These are phyloP conservation scores for Orbilia brochopaga DNA, from an alignment of 2,329 filamentous ascomycete species.

Conservation along the genomic window DNA sequence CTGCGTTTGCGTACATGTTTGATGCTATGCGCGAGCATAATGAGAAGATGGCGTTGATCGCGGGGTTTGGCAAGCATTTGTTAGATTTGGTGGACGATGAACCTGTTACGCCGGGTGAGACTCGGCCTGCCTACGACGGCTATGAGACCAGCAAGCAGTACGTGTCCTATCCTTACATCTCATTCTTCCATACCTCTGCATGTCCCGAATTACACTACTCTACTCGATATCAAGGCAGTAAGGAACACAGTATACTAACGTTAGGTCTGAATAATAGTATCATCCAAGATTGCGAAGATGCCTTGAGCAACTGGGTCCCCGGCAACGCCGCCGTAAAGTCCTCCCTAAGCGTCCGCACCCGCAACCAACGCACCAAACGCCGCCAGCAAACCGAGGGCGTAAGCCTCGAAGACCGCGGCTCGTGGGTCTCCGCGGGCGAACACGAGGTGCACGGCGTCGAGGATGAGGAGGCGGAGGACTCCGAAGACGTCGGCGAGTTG, in stretches of 20 bases:
- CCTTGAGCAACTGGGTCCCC: slow-evolving; percentile 94
- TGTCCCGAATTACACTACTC: too few species aligned
- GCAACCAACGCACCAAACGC: slow-evolving; percentile 64
- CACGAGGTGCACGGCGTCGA: slow-evolving; percentile 34
- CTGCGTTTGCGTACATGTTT: slow-evolving; percentile 97
- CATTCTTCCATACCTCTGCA: too few species aligned
- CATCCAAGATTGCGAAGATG: slow-evolving; percentile 98
- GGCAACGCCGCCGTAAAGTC: slow-evolving; percentile 86
- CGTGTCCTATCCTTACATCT: slow-evolving; percentile 51
- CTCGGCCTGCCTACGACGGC: slow-evolving; percentile 91
- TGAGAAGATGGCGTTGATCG: slow-evolving; percentile 97
- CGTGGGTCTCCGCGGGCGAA: slow-evolving; percentile 47
- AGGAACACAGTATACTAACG: too few species aligned
- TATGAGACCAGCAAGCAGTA: slow-evolving; percentile 94
- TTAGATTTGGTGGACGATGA: slow-evolving; percentile 95
- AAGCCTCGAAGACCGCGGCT: slow-evolving; percentile 41
- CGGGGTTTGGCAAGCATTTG: slow-evolving; percentile 97
- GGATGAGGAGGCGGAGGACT: slow-evolving; percentile 37
- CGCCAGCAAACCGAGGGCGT: slow-evolving; percentile 49
- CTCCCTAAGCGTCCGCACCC: slow-evolving; percentile 83
- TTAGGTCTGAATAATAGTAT: too few species aligned
- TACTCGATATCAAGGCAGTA: too few species aligned
- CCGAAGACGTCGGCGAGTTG: slow-evolving; percentile 26
- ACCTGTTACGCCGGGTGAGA: slow-evolving; percentile 95
- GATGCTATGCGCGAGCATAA: slow-evolving; percentile 96